Evolutionary conservation across 1,139 yeast species (phyloP).

Genomic region (Kodamaea suecica): DNA sequence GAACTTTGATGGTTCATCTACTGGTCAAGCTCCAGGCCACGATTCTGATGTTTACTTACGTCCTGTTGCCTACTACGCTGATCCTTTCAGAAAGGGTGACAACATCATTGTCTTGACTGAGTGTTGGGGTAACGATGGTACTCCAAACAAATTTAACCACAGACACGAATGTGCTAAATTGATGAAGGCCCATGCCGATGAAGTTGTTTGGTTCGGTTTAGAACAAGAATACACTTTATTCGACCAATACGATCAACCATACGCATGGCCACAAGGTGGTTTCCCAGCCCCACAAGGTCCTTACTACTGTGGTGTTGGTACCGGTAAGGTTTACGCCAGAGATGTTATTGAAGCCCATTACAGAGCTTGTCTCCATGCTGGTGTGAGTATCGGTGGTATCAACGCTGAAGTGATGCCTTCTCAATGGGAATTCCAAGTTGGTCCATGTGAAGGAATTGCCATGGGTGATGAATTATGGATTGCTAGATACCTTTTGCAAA

Average conservation of each 20-base stretch:
- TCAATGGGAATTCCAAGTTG: slow-evolving; percentile 99
- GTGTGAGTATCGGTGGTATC: slow-evolving; percentile 88
- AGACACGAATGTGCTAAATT: slow-evolving; percentile 96
- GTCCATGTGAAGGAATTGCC: slow-evolving; percentile 91
- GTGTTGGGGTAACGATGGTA: slow-evolving; percentile 98
- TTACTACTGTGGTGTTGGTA: slow-evolving; percentile 99
- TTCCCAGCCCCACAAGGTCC: slow-evolving; percentile 99
- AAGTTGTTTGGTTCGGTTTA: slow-evolving; percentile 94
- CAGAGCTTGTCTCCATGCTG: slow-evolving; percentile 95
- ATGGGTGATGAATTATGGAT: slow-evolving; percentile 99
- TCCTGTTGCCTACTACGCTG: slow-evolving; percentile 91
- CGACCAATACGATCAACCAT: slow-evolving; percentile 84
- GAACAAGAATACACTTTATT: slow-evolving; percentile 98
- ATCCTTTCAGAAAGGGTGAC: slow-evolving; percentile 97
- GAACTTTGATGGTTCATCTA: slow-evolving; percentile 99
- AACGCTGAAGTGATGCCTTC: slow-evolving; percentile 99
- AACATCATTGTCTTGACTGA: slow-evolving; percentile 92
- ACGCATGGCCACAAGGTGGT: slow-evolving; percentile 99
- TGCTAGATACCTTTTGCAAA: slow-evolving; percentile 86
- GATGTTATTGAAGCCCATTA: slow-evolving; percentile 98
- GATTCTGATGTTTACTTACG: slow-evolving; percentile 93
- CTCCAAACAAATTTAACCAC: slow-evolving; percentile 97
- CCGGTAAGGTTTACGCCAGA: slow-evolving; percentile 97
- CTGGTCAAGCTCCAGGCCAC: slow-evolving; percentile 98
- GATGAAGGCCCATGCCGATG: slow-evolving; percentile 86